phyloP scores from a whole-genome alignment of 495 filamentous ascomycete species.

The Aspergillus mulundensis region DNA sequence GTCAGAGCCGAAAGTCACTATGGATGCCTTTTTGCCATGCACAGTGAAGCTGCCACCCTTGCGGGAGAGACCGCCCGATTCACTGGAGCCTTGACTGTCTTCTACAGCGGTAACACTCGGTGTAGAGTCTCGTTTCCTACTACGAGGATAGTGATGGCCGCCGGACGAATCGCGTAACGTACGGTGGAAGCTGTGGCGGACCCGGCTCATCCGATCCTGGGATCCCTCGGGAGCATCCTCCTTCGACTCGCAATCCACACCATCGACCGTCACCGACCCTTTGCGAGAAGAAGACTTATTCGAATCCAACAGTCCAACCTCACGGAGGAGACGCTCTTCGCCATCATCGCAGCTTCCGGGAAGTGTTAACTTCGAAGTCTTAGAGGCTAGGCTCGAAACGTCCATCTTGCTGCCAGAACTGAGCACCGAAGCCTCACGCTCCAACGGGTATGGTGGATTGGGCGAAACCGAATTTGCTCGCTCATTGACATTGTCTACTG shows the following conservation, averaged over 20 bases:
- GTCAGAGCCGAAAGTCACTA: constrained; percentile 90
- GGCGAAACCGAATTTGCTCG: constrained; percentile 29
- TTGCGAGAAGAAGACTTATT: constrained; percentile 35
- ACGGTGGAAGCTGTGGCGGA: constrained; percentile 86
- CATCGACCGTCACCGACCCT: constrained; percentile 31
- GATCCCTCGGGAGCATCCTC: constrained; percentile 29
- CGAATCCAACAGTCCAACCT: constrained; percentile 43
- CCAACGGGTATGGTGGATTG: constrained; percentile 20
- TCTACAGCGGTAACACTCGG: constrained; percentile 58
- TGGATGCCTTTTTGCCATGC: constrained; percentile 95
- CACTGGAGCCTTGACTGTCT: constrained; percentile 42
- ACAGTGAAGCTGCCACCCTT: constrained; percentile 87
- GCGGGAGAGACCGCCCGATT: constrained; percentile 67
- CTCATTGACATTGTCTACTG: constrained; percentile 25
- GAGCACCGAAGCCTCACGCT: constrained; percentile 39
- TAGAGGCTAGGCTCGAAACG: constrained; percentile 34
- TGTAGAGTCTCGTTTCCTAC: constrained; percentile 70
- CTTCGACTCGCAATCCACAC: constrained; percentile 35
- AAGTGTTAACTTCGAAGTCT: constrained; percentile 35
- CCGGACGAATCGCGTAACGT: constrained; percentile 82
- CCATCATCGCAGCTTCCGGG: constrained; percentile 39
- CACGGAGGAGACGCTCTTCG: constrained; percentile 48
- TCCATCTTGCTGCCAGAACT: constrained; percentile 38
- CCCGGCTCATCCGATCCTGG: constrained; percentile 46
- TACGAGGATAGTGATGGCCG: constrained; percentile 64